Conservation (phyloP, 1,284 basidiomycete genomes). For the Pseudozyma sp. region DNA sequence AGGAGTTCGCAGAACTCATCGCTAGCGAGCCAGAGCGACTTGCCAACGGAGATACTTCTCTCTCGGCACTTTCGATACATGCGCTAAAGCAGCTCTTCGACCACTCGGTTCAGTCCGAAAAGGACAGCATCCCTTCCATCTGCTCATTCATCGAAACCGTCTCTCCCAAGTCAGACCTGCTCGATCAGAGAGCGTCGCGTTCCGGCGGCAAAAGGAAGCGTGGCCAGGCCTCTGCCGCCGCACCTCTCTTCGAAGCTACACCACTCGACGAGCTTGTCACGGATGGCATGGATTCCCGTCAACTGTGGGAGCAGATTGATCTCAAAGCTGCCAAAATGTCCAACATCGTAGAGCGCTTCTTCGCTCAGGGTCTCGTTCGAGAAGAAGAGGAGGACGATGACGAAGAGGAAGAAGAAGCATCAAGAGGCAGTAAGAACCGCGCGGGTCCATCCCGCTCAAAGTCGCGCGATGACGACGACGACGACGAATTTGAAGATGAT, state of each 20-base stretch:
- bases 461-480: constrained; percentile 7
- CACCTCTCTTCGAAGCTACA: constrained; percentile 74
- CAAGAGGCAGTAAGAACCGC: constrained; percentile 4
- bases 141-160: constrained; percentile 78
- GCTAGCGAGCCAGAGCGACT: constrained; percentile 42
- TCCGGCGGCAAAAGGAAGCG: constrained; percentile 54
- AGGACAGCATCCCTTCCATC: constrained; percentile 76
- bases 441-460: constrained; percentile 22
- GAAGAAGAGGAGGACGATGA: constrained; percentile 59
- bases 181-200: constrained; percentile 31
- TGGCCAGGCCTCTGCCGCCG: constrained; percentile 39
- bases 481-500: constrained; percentile 33
- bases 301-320: constrained; percentile 82
- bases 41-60: constrained; percentile 24
- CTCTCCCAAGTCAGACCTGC: constrained; percentile 68
- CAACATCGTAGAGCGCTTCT: constrained; percentile 46
- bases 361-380: constrained; percentile 66
- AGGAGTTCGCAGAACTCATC: constrained; percentile 46
- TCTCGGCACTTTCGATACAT: constrained; percentile 26
- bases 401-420: constrained; percentile 51
- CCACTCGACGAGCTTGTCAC: constrained; percentile 81
- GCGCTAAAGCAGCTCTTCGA: constrained; percentile 52
- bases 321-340: constrained; percentile 54
- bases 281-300: constrained; percentile 86
- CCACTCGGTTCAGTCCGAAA: constrained; percentile 73